Evolutionary conservation across 805 yeast species (phyloP), one percentile per base, ranked within the genome.

Genomic region (Suhomyces sp.): DNA sequence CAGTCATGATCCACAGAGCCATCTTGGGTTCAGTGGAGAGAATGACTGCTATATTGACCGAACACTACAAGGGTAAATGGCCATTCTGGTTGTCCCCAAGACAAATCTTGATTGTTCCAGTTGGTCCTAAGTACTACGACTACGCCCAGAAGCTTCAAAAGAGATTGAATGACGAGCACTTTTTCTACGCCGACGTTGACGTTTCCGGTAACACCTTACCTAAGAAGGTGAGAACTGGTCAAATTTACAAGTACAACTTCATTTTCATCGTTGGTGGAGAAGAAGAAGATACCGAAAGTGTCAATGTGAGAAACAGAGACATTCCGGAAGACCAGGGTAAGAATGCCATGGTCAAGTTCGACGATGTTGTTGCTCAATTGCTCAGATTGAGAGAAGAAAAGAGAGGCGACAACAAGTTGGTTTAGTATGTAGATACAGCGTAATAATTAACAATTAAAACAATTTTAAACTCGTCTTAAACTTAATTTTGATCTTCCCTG

Each of bases 1-100:
- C 99, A 48, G 99, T 94, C 51, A 94, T 94, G 98, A 93, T 94
- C 67, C 99, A 94, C 79, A 89, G 99, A 77, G 99, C 99, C 60
- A 90, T 94, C 60, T 82, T 93, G 68, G 99, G 99, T 61, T 89
- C 97, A 44, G 96, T 94, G 55, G 99, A 94, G 81, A 89, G 99
- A 81, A 92, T 94, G 98, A 89, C 97, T 57, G 99, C 97, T 57
- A 93, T 94, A 63, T 84, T 94, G 72, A 92, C 96, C 53, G 99
- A 94, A 76, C 99, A 94, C 78, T 94, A 80, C 76, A 97, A 92
- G 68, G 99, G 99, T 66, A 94, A 91, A 72, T 94, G 99, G 99
- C 99, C 99, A 66, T 89, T 94, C 82, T 94, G 99, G 99, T 81
- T 94, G 68, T 92, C 98, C n/a, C 99, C 99, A 66, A 87, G 99